Percentiles rank a stretch among this genome's conserved stretches.
Evolutionary conservation across 1,284 basidiomycete species (phyloP).

Genomic region (Tilletia setariae): DNA sequence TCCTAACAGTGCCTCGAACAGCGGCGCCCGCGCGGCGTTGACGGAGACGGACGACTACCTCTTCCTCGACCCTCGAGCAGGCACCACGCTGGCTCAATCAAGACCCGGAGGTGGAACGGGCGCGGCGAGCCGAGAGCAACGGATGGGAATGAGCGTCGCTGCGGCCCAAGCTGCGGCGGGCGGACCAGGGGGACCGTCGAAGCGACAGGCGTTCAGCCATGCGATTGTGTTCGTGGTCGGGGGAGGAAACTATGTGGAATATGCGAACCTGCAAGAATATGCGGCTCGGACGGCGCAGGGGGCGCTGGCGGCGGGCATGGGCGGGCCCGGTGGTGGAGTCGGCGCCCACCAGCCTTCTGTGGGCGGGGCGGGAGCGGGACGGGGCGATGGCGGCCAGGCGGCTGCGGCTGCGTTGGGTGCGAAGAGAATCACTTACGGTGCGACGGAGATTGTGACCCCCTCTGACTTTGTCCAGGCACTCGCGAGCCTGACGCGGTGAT

Average conservation of each 20-base stretch:
- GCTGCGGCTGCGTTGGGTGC: conserved; percentile 14
- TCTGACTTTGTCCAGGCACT: conserved; percentile 73
- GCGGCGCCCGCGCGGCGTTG: conserved; percentile 27
- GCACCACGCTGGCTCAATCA: not conserved
- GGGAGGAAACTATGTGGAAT: conserved; percentile 95
- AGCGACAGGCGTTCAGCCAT: conserved; percentile 59
- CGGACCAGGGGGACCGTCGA: conserved; percentile 62
- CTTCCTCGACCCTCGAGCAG: conserved; percentile 73
- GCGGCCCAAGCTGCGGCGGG: conserved; percentile 18
- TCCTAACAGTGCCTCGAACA: conserved; percentile 72
- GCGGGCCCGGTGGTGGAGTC: conserved; percentile 23
- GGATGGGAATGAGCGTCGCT: conserved; percentile 21
- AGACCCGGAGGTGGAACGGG: not conserved
- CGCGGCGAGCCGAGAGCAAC: conserved; percentile 14
- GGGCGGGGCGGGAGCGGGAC: conserved; percentile 31
- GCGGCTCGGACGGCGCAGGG: conserved; percentile 26
- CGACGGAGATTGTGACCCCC: conserved; percentile 90
- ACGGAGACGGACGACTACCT: conserved; percentile 96
- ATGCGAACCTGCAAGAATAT: conserved; percentile 70
- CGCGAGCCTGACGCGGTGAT: conserved; percentile 41
- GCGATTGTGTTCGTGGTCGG: conserved; percentile 93
- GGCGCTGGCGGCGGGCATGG: conserved; percentile 30
- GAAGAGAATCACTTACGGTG: conserved; percentile 79
- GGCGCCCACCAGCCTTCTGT: conserved; percentile 21
- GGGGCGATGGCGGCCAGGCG: conserved; percentile 28